Conservation (phyloP, 129 eudicot genomes). For the Ambrosia artemisiifolia region DNA sequence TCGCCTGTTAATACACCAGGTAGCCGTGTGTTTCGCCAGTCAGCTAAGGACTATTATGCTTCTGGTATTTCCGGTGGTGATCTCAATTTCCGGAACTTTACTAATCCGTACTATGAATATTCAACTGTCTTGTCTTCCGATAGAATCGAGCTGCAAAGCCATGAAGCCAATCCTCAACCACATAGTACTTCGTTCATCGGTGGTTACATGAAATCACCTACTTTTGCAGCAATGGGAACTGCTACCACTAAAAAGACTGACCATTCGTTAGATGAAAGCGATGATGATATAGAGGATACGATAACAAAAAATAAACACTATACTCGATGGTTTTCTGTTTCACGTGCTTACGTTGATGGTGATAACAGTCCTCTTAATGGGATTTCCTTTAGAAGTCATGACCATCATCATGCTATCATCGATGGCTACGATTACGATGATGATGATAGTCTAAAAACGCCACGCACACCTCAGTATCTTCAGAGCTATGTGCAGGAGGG, state of each 20-base stretch:
- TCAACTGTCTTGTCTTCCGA: constrained; percentile 41
- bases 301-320: constrained; percentile 22
- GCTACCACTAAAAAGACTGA: constrained; percentile 12
- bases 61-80: constrained; percentile 32
- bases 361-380: constrained; percentile 30
- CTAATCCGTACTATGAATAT: constrained; percentile 40
- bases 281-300: constrained; percentile 16
- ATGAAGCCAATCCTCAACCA: constrained; percentile 37
- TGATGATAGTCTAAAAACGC: background rate
- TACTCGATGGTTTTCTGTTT: constrained; percentile 48
- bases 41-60: constrained; percentile 69
- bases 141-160: constrained; percentile 75
- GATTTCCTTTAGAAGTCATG: constrained; percentile 24
- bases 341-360: constrained; percentile 47
- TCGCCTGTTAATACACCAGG: constrained; percentile 18
- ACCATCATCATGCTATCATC: background rate
- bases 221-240: constrained; percentile 25
- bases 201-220: constrained; percentile 35
- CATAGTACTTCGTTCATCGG: constrained; percentile 25
- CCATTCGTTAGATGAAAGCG: constrained; percentile 27
- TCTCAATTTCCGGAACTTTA: constrained; percentile 25
- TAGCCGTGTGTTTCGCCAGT: constrained; percentile 41
- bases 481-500: constrained; percentile 23
- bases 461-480: constrained; percentile 30
- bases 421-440: constrained; percentile 8